A percentile compares a stretch with the other conserved stretches of the same genome.
phyloP scores from a whole-genome alignment of 768 basidiomycete species.

The Boletus bicolor region DNA sequence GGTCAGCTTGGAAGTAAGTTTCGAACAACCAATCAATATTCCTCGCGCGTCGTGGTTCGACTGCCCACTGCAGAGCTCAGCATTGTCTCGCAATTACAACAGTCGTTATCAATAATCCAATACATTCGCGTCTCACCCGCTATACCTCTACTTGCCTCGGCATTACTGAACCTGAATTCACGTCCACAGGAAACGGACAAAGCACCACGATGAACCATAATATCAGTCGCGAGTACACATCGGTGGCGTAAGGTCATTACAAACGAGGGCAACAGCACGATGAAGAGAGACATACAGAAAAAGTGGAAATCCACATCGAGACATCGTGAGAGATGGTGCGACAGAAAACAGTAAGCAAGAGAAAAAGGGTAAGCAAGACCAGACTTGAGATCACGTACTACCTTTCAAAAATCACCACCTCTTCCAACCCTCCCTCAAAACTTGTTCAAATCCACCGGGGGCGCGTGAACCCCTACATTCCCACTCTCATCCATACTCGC shows the following conservation, averaged over 20 bases:
- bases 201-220: background rate
- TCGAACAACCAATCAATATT: too few relatives aligned
- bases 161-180: too few relatives aligned
- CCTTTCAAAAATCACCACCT: background rate
- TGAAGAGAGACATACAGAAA: background rate
- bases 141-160: too few relatives aligned
- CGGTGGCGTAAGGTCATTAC: constrained; percentile 4
- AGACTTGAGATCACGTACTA: background rate
- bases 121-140: too few relatives aligned
- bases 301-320: background rate
- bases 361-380: background rate
- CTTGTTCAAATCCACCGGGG: constrained; percentile 29
- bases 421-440: constrained; percentile 16
- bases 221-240: background rate
- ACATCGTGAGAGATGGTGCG: background rate
- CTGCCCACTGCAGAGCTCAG: too few relatives aligned
- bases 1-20: too few relatives aligned
- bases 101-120: too few relatives aligned
- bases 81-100: too few relatives aligned
- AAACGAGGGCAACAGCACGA: background rate
- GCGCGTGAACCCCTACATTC: constrained; percentile 36
- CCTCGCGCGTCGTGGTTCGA: too few relatives aligned
- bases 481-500: constrained; percentile 64
- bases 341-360: background rate
- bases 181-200: background rate